Evolutionary conservation across 2,329 filamentous ascomycete species (phyloP), one percentile per base, ranked within the genome.

Genomic region (Bipolaris sorokiniana): DNA sequence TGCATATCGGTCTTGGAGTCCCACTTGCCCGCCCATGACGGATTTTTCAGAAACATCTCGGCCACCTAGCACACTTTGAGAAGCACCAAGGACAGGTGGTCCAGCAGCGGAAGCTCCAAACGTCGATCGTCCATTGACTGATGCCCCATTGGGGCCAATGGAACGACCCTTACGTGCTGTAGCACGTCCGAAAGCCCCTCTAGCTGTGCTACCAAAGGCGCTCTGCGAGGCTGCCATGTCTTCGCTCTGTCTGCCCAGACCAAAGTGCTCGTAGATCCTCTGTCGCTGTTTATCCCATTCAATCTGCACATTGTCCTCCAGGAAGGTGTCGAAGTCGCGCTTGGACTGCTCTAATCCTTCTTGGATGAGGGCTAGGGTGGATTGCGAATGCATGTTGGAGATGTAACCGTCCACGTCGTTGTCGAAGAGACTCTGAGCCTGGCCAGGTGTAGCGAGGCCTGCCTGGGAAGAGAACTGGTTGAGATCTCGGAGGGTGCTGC

Each of bases 241-340:
- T 51, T 77, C 77, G 47, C 70, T 75, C 62, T 75, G 80, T 61
- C 78, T 80, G 41, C 80, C 82, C 15, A 99, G 89, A 13, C 95
- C 95, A 76, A 99, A 98, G 77, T 99, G 95, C 70, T 97, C 88
- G 77, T 97, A 98, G 63, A 99, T 97, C 64, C 88, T 88, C 76
- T 90, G 91, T 61, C 94, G 89, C 79, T 98, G 94, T 15, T 90
- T 89, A 67, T 97, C 93, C 93, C 95, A 98, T 75, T 98, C 92
- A 81, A 96, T 89, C 28, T 92, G 91, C 48, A 98, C 88, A 72
- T 96, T 96, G 69, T 97, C 93, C 74, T 98, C 93, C 54, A 99
- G 83, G 75, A 97, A 98, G 59, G 86, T 85, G 74, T 99, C 93
- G 74, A 99, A 98, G 72, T 98, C 95, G 54, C 88, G 87, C 58